Percentiles rank a stretch among this genome's conserved stretches.
Evolutionary conservation across 2,329 filamentous ascomycete genomes (phyloP).

Genomic region (Pyrenophora seminiperda): DNA sequence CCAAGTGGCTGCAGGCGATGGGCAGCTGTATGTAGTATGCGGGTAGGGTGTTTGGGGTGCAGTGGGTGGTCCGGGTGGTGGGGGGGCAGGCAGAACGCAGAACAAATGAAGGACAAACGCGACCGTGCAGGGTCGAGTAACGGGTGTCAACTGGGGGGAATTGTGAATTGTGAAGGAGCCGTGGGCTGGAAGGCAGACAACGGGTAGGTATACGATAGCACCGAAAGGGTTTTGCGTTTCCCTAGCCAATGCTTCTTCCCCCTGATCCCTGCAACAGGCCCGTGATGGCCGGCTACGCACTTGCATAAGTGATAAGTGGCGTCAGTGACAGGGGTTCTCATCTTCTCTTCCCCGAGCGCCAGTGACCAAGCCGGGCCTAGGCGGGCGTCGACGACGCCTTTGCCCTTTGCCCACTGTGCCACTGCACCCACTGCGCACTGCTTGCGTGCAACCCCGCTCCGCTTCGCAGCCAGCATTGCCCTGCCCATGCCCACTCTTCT

Average conservation of each 20-base stretch:
- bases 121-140: conserved; percentile 14
- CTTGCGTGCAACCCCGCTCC: conserved; percentile 10
- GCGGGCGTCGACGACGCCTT: background rate
- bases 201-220: conserved; percentile 20
- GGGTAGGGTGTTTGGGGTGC: too few relatives aligned
- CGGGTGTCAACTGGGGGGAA: conserved; percentile 11
- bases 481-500: background rate
- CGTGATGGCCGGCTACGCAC: conserved; percentile 14
- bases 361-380: conserved; percentile 9
- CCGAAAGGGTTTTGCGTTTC: conserved; percentile 36
- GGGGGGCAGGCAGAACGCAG: conserved; percentile 11
- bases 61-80: conserved; percentile 18
- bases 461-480: background rate
- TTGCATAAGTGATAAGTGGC: conserved; percentile 19
- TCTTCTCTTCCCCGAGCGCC: conserved; percentile 28
- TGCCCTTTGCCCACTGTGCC: too few relatives aligned
- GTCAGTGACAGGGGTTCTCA: conserved; percentile 26
- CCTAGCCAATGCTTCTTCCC: conserved; percentile 16
- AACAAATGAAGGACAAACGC: conserved; percentile 30
- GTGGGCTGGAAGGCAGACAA: conserved; percentile 16
- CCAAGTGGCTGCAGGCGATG: too few relatives aligned
- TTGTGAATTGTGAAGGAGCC: conserved; percentile 20
- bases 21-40: too few relatives aligned
- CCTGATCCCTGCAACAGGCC: conserved; percentile 12
- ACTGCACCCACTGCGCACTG: too few relatives aligned